These are phyloP conservation scores for Microdochium trichocladiopsis DNA, from an alignment of 2,329 filamentous ascomycete species.

Conservation along the genomic window DNA sequence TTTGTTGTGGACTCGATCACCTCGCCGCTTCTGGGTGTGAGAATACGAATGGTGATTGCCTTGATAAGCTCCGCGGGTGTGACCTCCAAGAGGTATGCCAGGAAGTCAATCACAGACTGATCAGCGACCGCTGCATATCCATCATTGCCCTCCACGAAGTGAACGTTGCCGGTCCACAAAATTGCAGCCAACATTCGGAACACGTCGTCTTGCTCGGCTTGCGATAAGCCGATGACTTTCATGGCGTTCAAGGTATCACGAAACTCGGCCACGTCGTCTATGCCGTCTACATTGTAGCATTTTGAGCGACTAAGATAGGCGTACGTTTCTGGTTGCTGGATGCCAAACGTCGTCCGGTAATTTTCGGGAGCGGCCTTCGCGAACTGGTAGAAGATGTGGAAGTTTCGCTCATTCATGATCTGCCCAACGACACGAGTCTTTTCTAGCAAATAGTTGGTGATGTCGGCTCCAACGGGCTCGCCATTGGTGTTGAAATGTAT, in stretches of 20 bases:
- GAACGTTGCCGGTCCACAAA: slow-evolving; percentile 90
- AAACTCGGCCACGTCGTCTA: slow-evolving; percentile 86
- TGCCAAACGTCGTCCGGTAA: slow-evolving; percentile 80
- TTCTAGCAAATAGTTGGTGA: slow-evolving; percentile 96
- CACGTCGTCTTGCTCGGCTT: slow-evolving; percentile 89
- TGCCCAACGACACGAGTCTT: slow-evolving; percentile 94
- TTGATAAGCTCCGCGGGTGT: slow-evolving; percentile 74
- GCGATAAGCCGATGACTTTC: slow-evolving; percentile 83
- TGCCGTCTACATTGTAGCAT: slow-evolving; percentile 88
- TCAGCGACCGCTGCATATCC: slow-evolving; percentile 85
- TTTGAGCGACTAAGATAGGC: slow-evolving; percentile 90
- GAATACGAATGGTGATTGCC: slow-evolving; percentile 81
- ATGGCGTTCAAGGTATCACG: slow-evolving; percentile 89
- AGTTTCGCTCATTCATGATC: slow-evolving; percentile 92
- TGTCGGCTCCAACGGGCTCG: slow-evolving; percentile 92
- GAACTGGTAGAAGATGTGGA: slow-evolving; percentile 99
- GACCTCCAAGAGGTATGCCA: slow-evolving; percentile 89
- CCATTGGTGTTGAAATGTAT: slow-evolving; percentile 90
- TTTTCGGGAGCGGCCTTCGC: slow-evolving; percentile 86
- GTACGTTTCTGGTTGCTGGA: slow-evolving; percentile 90
- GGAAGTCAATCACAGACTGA: slow-evolving; percentile 86
- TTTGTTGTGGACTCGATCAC: slow-evolving; percentile 75
- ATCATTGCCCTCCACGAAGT: slow-evolving; percentile 81
- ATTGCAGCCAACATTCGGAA: slow-evolving; percentile 92
- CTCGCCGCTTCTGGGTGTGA: slow-evolving; percentile 62